Base-by-base conservation (phyloP, 805 yeast species). In the Zygosaccharomyces lentus region DNA sequence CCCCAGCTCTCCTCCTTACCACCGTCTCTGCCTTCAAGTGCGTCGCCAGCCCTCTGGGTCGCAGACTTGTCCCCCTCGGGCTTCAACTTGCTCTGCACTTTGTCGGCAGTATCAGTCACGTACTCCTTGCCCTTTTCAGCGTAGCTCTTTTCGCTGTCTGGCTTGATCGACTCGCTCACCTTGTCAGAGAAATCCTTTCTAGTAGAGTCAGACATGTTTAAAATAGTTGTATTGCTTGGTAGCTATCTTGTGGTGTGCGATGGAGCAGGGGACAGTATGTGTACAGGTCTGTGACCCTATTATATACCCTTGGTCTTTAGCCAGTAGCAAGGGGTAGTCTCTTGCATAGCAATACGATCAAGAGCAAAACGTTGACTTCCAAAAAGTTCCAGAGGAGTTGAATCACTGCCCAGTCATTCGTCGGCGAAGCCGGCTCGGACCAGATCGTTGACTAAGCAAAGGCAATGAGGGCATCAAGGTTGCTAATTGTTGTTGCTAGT, bases 171-270 rank as follows among this genome's bases (percentile, higher is more conserved):
- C 74, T 87, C 95, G 44, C 75, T 47, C 56, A 77, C 70, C 70
- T 87, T 85, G 65, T 83, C 84, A 54, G 81, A 56, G 63, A 87
- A 75, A 65, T 77, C 71, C 73, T 88, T 87, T 83, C 96, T 84
- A 60, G 84, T 87, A 51, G 75, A 62, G 70, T 70, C 75, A 47
- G 75, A 70, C 75, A 71, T 71, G 52, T 31, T 64, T 34, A 29
- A 41, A 26, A 21, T 46, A 44, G 43, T 31, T 42, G 37, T 46
- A 47, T 45, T 46, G 35, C 24, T 48, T 40, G 27, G 21, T 38
- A 8, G 29, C 5, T 15, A n/a, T 30, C 40, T 8, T 23, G 31
- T 26, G 12, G 31, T 17, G 17, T 13, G 10, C n/a, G 8, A 29
- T 15, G n/a, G 10, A 29, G 12, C 4, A 4, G 29, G 12, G n/a